Percentiles rank a stretch among this genome's conserved stretches.
These are phyloP conservation scores for Petunia axillaris DNA, from an alignment of 257 asterid genomes.

Conservation along the genomic window DNA sequence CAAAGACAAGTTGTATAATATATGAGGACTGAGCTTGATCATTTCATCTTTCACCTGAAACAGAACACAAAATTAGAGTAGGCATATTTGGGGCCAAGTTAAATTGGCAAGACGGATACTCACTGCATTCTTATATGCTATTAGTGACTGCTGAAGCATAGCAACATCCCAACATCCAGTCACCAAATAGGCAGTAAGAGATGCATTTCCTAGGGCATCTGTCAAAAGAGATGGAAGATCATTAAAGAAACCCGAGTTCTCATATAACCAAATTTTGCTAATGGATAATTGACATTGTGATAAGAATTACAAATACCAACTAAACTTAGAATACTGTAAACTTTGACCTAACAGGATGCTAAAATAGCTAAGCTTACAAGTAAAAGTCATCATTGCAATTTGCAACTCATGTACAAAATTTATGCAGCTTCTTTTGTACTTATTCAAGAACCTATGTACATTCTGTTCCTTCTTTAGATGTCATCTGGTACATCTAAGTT, in stretches of 20 bases:
- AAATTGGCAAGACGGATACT: constrained; percentile 30
- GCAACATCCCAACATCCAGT: constrained; percentile 83
- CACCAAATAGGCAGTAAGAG: constrained; percentile 73
- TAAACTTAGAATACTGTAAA: not conserved
- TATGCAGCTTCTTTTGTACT: too few relatives aligned
- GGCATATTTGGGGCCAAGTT: not conserved
- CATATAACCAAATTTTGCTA: not conserved
- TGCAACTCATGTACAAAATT: not conserved
- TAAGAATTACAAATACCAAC: not conserved
- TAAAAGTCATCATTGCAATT: not conserved
- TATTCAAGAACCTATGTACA: too few relatives aligned
- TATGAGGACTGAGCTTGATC: constrained; percentile 74
- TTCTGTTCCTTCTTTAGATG: not conserved
- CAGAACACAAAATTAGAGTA: constrained; percentile 18
- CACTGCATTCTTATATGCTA: constrained; percentile 94
- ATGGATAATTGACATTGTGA: not conserved
- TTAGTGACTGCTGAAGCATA: constrained; percentile 69
- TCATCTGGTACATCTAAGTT: too few relatives aligned
- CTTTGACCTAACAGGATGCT: not conserved
- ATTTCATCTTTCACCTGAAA: constrained; percentile 81
- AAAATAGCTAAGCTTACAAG: not conserved
- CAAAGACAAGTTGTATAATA: constrained; percentile 77
- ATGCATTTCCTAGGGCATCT: constrained; percentile 91
- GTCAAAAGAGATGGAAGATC: constrained; percentile 31
- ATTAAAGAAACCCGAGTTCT: not conserved